phyloP scores from a whole-genome alignment of 192 early-diverging fungal genomes.

The Pecoramyces ruminantium region DNA sequence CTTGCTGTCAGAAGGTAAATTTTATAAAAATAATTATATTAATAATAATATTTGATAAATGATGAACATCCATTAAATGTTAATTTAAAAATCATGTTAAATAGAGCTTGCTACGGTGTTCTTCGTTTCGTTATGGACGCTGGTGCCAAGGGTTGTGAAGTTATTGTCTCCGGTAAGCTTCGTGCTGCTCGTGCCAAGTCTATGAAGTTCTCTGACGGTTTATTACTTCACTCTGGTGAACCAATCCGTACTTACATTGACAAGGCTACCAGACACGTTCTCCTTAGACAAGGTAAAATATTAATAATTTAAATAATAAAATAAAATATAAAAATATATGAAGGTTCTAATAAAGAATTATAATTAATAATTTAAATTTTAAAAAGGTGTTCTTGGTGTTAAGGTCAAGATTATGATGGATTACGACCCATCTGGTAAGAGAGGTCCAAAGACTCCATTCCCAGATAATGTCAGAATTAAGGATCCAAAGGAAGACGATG shows the following conservation, averaged over 20 bases:
- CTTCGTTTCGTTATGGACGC: constrained; percentile 98
- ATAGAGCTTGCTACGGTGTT: constrained; percentile 90
- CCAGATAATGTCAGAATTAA: constrained; percentile 86
- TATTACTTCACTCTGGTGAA: constrained; percentile 99
- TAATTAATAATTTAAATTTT: too few species aligned
- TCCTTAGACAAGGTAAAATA: constrained; percentile 76
- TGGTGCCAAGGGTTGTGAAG: constrained; percentile 98
- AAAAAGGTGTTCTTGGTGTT: constrained; percentile 73
- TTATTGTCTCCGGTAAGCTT: constrained; percentile 97
- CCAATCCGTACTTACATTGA: constrained; percentile 92
- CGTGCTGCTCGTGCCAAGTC: constrained; percentile 99
- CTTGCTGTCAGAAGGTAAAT: constrained; percentile 73
- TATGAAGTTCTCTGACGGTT: constrained; percentile 99
- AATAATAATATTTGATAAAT: too few species aligned
- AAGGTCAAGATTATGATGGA: constrained; percentile 90
- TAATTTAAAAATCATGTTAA: too few species aligned
- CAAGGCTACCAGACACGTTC: constrained; percentile 89
- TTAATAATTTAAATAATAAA: too few species aligned
- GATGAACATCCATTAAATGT: too few species aligned
- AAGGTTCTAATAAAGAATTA: too few species aligned
- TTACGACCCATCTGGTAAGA: constrained; percentile 78
- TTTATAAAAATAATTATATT: too few species aligned
- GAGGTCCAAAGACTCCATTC: constrained; percentile 87
- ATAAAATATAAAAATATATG: too few species aligned
- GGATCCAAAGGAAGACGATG: neutral